Evolutionary conservation across 2,329 filamentous ascomycete genomes (phyloP).

Genomic region (Hirsutella rhossiliensis): DNA sequence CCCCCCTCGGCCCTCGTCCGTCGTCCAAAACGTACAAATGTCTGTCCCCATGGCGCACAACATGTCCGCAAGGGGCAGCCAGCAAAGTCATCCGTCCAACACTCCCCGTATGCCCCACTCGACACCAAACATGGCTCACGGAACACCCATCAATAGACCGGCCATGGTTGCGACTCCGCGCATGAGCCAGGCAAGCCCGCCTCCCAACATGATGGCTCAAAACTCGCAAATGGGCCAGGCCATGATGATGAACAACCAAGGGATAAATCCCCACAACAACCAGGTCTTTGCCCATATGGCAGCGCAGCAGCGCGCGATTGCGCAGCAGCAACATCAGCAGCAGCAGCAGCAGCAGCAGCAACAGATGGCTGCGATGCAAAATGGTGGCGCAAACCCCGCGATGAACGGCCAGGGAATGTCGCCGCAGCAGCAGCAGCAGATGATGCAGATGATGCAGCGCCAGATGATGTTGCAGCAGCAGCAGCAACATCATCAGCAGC

Average conservation of each 20-base stretch:
- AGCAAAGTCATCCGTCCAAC: slow-evolving; percentile 52
- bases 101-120: slow-evolving; percentile 50
- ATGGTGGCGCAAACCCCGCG: slow-evolving; percentile 19
- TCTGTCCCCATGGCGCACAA: slow-evolving; percentile 46
- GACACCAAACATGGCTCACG: slow-evolving; percentile 48
- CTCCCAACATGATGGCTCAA: slow-evolving; percentile 46
- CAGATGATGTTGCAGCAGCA: slow-evolving; percentile 27
- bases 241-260: slow-evolving; percentile 41
- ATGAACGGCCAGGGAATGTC: slow-evolving; percentile 25
- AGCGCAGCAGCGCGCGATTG: slow-evolving; percentile 33
- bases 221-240: slow-evolving; percentile 39
- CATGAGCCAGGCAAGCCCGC: slow-evolving; percentile 50
- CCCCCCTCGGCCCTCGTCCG: slow-evolving; percentile 53
- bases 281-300: slow-evolving; percentile 32
- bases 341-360: slow-evolving; percentile 34
- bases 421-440: slow-evolving; percentile 23
- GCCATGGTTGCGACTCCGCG: slow-evolving; percentile 45
- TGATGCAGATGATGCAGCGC: slow-evolving; percentile 25
- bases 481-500: slow-evolving; percentile 22
- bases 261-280: slow-evolving; percentile 25
- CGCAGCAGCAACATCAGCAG: slow-evolving; percentile 33
- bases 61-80: slow-evolving; percentile 53
- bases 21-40: slow-evolving; percentile 48
- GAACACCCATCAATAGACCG: slow-evolving; percentile 43
- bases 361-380: slow-evolving; percentile 28